Evolutionary conservation across 352 stramenopile species (phyloP), one percentile per base, ranked within the genome.

Genomic region (Phytopythium vexans): DNA sequence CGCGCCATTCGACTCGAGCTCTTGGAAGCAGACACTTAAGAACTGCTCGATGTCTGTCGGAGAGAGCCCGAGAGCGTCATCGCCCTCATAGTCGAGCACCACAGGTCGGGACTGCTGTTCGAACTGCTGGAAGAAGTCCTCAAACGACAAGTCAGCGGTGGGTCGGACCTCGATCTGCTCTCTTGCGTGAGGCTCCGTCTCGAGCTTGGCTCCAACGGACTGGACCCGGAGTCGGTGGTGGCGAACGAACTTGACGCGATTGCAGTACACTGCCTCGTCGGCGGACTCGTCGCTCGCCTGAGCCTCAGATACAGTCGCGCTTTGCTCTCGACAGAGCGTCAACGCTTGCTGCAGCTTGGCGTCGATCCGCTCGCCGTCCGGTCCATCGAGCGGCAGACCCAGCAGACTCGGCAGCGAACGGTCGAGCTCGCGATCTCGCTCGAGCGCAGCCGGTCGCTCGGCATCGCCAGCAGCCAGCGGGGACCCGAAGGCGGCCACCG

Each of bases 101-200:
- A 84, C 52, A 1, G 79, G 72, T 14, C 41, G 43, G 14, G 46
- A 21, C 7, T 56, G 53, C 62, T 72, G 66, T 3, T 72, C 74
- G 49, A 73, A 87, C 36, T 60, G 62, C 58, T 86, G 73, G 45
- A 90, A 86, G 58, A 90, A 90, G 42, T 67, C 65, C 50, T 90
- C 72, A 38, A 85, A 77, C 39, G 60, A 68, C n/a, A 87, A 8
- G 3, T 74, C 56, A 1, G 56, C 36, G 1, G 38, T 54, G 8
- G 34, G 14, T 37, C 49, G 65, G 31, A 33, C 53, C 1, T 68
- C 52, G 3, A 86, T 53, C 10, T 21, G 6, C n/a, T 37, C 8
- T 12, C 2, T 34, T 33, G 34, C 47, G 41, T 5, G n/a, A 9
- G 6, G 36, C 36, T 6, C 8, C 0, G 15, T 4, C 32, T 21